Evolutionary conservation across 2,329 filamentous ascomycete genomes (phyloP), one percentile per base, ranked within the genome.

Genomic region (Aspergillus cejpii): DNA sequence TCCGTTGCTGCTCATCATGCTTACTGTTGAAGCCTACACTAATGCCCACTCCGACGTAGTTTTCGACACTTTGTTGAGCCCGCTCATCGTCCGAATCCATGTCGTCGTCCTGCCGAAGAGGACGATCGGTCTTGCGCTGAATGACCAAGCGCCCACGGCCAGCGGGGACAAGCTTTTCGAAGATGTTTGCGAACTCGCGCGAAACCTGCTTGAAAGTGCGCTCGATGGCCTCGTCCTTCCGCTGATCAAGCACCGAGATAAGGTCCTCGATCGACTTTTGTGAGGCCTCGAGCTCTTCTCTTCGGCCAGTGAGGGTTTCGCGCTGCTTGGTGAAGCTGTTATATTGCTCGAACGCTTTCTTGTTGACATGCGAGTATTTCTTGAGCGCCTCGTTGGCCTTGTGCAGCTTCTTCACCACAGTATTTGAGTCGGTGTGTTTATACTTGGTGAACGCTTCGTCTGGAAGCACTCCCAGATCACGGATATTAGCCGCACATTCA

Each of bases 271-370:
- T 98, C 1, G 87, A 91, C 27, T 75, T 77, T 55, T 94, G 88
- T 2, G 87, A 91, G 11, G 81, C 83, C 57, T 95, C 88, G 8
- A 98, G 80, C 64, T 97, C 92, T 57, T 84, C 80, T 39, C 91
- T 81, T 55, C 92, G 85, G 60, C 86, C 85, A 39, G 86, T 85
- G 14, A 98, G 76, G 17, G 85, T 84, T 50, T 95, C 90, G 45
- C 94, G 85, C 68, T 96, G 88, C 40, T 83, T 85, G 6, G 91
- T 96, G 65, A 97, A 98, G 70, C 84, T 94, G 71, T 91, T 94
- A 73, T 97, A 98, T 66, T 98, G 92, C 69, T 98, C 94, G 63
- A 97, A 95, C 0, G 92, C 92, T 71, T 98, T 97, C 73, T 97
- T 98, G 78, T 98, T 98, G 71, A 98, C 90, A 60, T 96, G 88